A percentile compares a stretch with the other conserved stretches of the same genome.
These are phyloP conservation scores for Pseudocercospora crystallina DNA, from an alignment of 2,329 filamentous ascomycete species.

Conservation along the genomic window DNA sequence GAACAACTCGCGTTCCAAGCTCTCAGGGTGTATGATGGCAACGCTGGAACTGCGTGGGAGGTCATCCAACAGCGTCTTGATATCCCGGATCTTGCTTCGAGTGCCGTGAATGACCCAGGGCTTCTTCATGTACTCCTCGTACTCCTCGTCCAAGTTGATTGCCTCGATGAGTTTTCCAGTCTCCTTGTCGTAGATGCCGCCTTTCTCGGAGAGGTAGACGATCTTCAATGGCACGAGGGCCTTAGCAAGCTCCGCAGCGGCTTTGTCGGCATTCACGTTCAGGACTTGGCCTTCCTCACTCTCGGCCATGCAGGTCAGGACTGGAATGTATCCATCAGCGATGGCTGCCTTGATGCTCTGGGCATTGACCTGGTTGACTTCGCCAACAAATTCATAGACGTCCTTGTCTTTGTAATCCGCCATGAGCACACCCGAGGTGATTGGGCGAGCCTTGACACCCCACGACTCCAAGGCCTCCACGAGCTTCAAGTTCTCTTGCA, in stretches of 20 bases:
- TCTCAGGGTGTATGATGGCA: conserved; percentile 94
- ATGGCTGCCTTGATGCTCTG: conserved; percentile 88
- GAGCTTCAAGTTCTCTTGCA: conserved; percentile 92
- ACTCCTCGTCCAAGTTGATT: conserved; percentile 97
- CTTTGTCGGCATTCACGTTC: conserved; percentile 97
- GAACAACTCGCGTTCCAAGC: conserved; percentile 94
- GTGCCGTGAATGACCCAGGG: conserved; percentile 95
- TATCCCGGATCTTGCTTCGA: conserved; percentile 94
- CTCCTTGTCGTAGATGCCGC: conserved; percentile 89
- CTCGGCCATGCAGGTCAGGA: conserved; percentile 95
- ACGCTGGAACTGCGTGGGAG: conserved; percentile 91
- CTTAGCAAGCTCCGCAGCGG: conserved; percentile 86
- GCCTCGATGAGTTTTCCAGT: conserved; percentile 93
- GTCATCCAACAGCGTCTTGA: conserved; percentile 86
- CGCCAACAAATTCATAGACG: conserved; percentile 92
- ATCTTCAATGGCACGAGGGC: conserved; percentile 92
- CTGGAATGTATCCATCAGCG: conserved; percentile 83
- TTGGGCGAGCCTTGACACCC: conserved; percentile 83
- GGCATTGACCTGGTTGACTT: conserved; percentile 91
- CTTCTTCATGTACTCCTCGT: conserved; percentile 86
- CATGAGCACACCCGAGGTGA: conserved; percentile 85
- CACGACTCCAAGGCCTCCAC: conserved; percentile 86
- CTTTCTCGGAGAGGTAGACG: conserved; percentile 97
- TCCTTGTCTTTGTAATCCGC: conserved; percentile 96
- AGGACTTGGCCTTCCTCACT: conserved; percentile 86